Conservation (phyloP, 1,139 yeast genomes). For the Debaryomycetaceae sp. region DNA sequence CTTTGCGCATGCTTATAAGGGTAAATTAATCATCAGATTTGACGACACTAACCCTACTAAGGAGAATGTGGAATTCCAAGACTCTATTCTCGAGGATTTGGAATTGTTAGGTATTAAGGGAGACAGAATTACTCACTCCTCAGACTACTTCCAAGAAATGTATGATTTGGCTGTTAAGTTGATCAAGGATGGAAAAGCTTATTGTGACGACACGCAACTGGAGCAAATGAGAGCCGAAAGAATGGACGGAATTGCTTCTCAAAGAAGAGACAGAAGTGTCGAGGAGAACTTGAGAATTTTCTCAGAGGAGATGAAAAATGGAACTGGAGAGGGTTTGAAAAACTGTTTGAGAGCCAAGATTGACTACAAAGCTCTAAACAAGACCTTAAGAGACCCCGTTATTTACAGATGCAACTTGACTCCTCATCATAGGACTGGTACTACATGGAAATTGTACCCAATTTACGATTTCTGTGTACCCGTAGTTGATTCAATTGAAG, state of each 20-base stretch:
- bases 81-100: constrained; percentile 81
- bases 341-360: constrained; percentile 90
- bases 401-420: constrained; percentile 88
- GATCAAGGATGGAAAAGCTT: constrained; percentile 89
- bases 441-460: constrained; percentile 86
- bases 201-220: constrained; percentile 86
- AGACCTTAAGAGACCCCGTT: constrained; percentile 90
- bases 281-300: constrained; percentile 81
- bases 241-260: constrained; percentile 85
- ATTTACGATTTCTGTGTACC: constrained; percentile 96
- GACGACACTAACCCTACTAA: constrained; percentile 94
- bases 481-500: constrained; percentile 83
- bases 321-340: constrained; percentile 78
- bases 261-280: constrained; percentile 80
- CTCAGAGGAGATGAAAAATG: constrained; percentile 80
- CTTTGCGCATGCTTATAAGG: constrained; percentile 86
- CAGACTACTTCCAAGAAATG: constrained; percentile 84
- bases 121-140: constrained; percentile 73
- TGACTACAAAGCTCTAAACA: constrained; percentile 79
- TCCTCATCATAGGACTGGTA: constrained; percentile 91
- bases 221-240: constrained; percentile 94
- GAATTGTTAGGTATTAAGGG: constrained; percentile 82
- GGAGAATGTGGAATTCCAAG: constrained; percentile 84
- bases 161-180: constrained; percentile 71
- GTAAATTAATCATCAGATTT: constrained; percentile 84